Evolutionary conservation across 2,329 filamentous ascomycete species (phyloP).

Genomic region (Harringtonia lauricola): DNA sequence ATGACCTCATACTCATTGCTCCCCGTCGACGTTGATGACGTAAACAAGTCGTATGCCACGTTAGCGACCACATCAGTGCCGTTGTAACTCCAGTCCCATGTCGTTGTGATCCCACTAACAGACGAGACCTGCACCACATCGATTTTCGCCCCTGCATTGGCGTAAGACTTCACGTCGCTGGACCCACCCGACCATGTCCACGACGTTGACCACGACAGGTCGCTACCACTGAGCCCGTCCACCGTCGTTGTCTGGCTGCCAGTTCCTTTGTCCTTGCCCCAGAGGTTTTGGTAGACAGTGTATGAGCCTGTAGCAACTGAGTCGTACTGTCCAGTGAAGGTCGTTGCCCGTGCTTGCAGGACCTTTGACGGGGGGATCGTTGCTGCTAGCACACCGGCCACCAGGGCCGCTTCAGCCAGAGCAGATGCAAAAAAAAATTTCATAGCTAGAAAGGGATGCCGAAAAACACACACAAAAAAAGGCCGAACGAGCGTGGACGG

Average conservation of each 20-base stretch:
- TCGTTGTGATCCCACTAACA: constrained; percentile 24
- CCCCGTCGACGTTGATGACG: constrained; percentile 30
- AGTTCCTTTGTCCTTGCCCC: constrained; percentile 27
- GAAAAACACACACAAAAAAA: too few relatives aligned
- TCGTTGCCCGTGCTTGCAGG: constrained; percentile 7
- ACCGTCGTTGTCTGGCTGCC: constrained; percentile 32
- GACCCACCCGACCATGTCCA: constrained; percentile 31
- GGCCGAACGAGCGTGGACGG: too few relatives aligned
- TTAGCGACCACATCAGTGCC: constrained; percentile 32
- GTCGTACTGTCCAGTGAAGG: constrained; percentile 9
- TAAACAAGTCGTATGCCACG: constrained; percentile 53
- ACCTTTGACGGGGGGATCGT: constrained; percentile 1
- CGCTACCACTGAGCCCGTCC: constrained; percentile 21
- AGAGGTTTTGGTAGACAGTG: constrained; percentile 42
- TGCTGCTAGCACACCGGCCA: neutral
- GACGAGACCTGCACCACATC: constrained; percentile 21
- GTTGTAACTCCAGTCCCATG: constrained; percentile 26
- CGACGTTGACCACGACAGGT: constrained; percentile 29
- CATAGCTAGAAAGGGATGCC: too few relatives aligned
- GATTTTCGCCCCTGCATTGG: constrained; percentile 28
- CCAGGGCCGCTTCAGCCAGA: neutral
- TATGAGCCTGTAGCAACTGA: constrained; percentile 21
- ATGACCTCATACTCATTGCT: constrained; percentile 49
- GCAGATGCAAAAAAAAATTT: neutral
- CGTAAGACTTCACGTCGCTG: constrained; percentile 32